Evolutionary conservation across 2,329 filamentous ascomycete species (phyloP).

Genomic region (Zymoseptoria crescenta): DNA sequence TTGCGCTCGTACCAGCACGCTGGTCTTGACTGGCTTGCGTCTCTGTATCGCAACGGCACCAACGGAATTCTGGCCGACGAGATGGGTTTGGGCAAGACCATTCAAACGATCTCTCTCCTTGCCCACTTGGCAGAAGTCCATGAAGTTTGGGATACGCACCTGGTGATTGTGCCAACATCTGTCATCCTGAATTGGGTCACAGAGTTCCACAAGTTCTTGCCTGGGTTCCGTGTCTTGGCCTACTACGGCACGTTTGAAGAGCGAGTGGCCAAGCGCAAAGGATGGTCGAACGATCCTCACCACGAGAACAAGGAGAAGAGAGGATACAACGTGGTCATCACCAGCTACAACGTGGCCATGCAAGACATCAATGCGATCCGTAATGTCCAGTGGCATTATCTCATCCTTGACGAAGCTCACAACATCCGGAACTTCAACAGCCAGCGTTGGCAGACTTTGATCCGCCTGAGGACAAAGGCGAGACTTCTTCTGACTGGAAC

Average conservation of each 20-base stretch:
- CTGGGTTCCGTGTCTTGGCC: conserved; percentile 93
- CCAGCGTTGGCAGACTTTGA: conserved; percentile 88
- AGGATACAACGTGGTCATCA: conserved; percentile 96
- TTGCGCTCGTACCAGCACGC: conserved; percentile 94
- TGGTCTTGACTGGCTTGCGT: conserved; percentile 94
- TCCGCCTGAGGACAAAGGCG: conserved; percentile 86
- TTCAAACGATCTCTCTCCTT: conserved; percentile 90
- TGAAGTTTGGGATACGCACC: conserved; percentile 88
- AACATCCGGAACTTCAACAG: conserved; percentile 99
- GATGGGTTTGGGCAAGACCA: conserved; percentile 97
- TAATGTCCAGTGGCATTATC: conserved; percentile 88
- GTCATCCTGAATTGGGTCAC: conserved; percentile 99
- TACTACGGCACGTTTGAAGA: conserved; percentile 96
- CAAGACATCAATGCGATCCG: conserved; percentile 94
- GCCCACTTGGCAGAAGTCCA: conserved; percentile 87
- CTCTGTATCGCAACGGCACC: conserved; percentile 82
- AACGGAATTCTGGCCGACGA: conserved; percentile 97
- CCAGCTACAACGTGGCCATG: conserved; percentile 91
- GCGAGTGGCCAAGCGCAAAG: conserved; percentile 78
- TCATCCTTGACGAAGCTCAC: conserved; percentile 96
- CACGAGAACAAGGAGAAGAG: conserved; percentile 75
- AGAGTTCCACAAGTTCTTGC: conserved; percentile 99
- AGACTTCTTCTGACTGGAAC: conserved; percentile 87
- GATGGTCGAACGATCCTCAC: conserved; percentile 72
- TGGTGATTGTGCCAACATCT: conserved; percentile 93